Base-by-base conservation (phyloP, 441 rosid genomes). In the Brassica hybrid region DNA sequence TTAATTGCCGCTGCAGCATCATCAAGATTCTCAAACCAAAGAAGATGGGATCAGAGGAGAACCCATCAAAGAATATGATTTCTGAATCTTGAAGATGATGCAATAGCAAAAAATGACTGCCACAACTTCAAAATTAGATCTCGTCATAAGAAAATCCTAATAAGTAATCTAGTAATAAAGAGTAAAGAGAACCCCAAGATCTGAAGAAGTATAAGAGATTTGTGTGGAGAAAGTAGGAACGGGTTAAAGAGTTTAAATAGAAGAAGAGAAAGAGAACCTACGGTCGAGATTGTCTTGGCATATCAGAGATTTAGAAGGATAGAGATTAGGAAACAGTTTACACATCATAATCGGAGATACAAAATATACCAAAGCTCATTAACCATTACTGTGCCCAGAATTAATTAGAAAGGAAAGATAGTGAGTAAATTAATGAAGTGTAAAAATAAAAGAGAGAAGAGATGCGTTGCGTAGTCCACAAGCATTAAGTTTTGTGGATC, bases 1-100 rank as follows among this genome's bases (percentile, higher is more conserved):
- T 79, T 76, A 89, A 87, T 72, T 88, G 96, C 96, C 86, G 90
- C 93, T 94, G 98, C 98, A 94, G 99, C 99, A 94, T 94, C 99
- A 94, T 94, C 99, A 94, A 88, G 97, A 94, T 94, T 94, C 98
- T 77, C 96, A 94, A 59, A 72, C 77, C 83, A 83, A 74, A 83
- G 60, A 73, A 79, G 59, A 52, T 58, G 61, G 75, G 80, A 63
- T 75, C 78, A 74, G 71, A 70, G 21, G 38, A 72, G 48, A 77
- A 66, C 81, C 83, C 82, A 71, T 81, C 80, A 54, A 43, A 78
- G 70, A 84, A 83, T 56, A 13, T 70, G 79, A 74, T 74, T 84
- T 87, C 86, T 86, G 91, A 86, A 79, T 79, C 84, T 78, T 80
- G 77, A 80, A 65, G 83, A 80, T 76, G 83, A 18, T 72, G 83